Evolutionary conservation across 2,329 filamentous ascomycete genomes (phyloP), one percentile per base, ranked within the genome.

Genomic region (Exophiala spinifera): DNA sequence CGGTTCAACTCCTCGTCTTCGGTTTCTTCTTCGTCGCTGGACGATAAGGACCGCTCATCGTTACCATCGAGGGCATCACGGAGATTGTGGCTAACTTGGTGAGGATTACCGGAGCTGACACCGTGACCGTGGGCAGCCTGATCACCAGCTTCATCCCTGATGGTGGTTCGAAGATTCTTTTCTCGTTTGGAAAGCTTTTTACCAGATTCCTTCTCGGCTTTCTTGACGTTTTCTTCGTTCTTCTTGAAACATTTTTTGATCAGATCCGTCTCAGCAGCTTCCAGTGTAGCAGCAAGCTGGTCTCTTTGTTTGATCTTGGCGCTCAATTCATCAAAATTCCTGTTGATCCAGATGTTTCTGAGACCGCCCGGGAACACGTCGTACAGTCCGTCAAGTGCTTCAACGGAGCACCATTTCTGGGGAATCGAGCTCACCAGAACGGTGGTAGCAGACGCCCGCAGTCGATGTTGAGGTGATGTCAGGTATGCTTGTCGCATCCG

Each of bases 301-400:
- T 91, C 83, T 42, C 94, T 82, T 60, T 83, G 75, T 46, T 88
- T 81, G 43, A 97, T 87, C 68, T 97, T 97, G 57, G 91, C 87
- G 44, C 89, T 80, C 10, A 99, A 79, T 7, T 86, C 80, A 40
- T 91, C 89, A 62, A 90, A 86, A 67, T 99, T 89, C 57, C 92
- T 83, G 56, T 96, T 99, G 64, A 99, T 85, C 91, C 92, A 99
- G 44, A 99, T 88, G 63, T 97, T 97, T 56, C 89, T 84, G 66
- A 99, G 87, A 25, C 94, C 94, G 17, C 94, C 94, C 0, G 94
- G 94, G 64, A 96, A 97, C 1, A 97, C 91, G 68, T 99, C 94
- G 65, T 95, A 99, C 0, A 99, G 77, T 0, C 87, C 87, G 54
- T 84, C 81, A 3, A 99, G 79, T 0, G 89, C 89, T 42, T 95